phyloP scores from a whole-genome alignment of 192 early-diverging fungal species.

The Backusella psychrophila region DNA sequence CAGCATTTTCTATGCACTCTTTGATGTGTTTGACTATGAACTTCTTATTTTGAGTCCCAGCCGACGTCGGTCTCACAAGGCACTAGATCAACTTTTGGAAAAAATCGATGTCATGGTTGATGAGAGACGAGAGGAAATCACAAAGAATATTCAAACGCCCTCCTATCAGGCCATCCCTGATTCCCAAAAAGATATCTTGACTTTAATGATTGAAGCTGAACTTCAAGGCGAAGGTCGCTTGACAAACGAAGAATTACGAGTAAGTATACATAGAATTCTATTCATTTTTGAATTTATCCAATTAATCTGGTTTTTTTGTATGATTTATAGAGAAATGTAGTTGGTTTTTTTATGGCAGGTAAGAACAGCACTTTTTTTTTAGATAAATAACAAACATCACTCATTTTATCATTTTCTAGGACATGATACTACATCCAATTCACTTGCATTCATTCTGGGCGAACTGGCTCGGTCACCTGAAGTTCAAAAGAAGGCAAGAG shows the following conservation, averaged over 20 bases:
- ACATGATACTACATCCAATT: slow-evolving; percentile 57
- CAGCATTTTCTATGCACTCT: slow-evolving; percentile 48
- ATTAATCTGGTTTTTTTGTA: background rate
- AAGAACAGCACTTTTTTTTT: background rate
- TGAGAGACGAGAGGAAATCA: background rate
- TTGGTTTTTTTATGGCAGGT: slow-evolving; percentile 22
- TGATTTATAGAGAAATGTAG: slow-evolving; percentile 9
- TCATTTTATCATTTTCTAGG: slow-evolving; percentile 3
- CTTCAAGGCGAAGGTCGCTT: background rate
- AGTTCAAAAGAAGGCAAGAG: slow-evolving; percentile 54
- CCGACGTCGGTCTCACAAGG: background rate
- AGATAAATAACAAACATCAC: too few relatives aligned
- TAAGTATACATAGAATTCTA: slow-evolving; percentile 9
- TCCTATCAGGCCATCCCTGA: slow-evolving; percentile 8
- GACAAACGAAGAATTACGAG: slow-evolving; percentile 22
- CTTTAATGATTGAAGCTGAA: slow-evolving; percentile 32
- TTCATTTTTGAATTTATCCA: background rate
- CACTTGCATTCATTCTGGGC: slow-evolving; percentile 46
- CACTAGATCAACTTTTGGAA: slow-evolving; percentile 8
- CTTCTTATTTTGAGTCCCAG: background rate
- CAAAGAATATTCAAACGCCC: background rate
- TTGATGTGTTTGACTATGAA: slow-evolving; percentile 47
- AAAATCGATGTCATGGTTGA: slow-evolving; percentile 13
- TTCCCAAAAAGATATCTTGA: slow-evolving; percentile 30
- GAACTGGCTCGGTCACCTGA: slow-evolving; percentile 47